A percentile compares a stretch with the other conserved stretches of the same genome.
Conservation (phyloP, 306 rosid genomes). For the Herpetospermum pedunculosum region DNA sequence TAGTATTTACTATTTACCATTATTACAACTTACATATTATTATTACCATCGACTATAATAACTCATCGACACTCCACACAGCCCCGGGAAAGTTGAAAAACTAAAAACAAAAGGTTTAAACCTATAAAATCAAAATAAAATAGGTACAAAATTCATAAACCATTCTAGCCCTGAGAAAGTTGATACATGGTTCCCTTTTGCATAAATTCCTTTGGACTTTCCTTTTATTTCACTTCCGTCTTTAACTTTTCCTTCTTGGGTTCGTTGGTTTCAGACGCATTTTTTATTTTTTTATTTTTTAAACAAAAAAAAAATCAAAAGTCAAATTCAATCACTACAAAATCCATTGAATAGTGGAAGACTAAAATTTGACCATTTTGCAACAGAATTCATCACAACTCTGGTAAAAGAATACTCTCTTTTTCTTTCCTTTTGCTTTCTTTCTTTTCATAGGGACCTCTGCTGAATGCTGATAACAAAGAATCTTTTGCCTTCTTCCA, state of each 20-base stretch:
- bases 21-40: too few species aligned
- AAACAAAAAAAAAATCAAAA: neutral
- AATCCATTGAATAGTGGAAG: neutral
- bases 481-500: neutral
- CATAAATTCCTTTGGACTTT: neutral
- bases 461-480: neutral
- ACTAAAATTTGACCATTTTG: neutral
- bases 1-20: too few species aligned
- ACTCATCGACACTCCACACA: too few species aligned
- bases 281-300: neutral
- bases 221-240: neutral
- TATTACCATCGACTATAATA: too few species aligned
- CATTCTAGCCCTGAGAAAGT: neutral
- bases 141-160: neutral
- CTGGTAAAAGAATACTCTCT: neutral
- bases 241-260: neutral
- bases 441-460: neutral
- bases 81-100: too few species aligned
- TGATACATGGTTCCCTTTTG: neutral
- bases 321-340: neutral
- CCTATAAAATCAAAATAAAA: neutral
- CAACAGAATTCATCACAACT: neutral
- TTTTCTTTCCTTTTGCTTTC: neutral
- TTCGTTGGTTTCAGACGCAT: neutral
- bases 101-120: too few species aligned